Percentiles rank a stretch among this genome's conserved stretches.
Evolutionary conservation across 345 rosid species (phyloP).

Genomic region (Euphorbia lathyris): DNA sequence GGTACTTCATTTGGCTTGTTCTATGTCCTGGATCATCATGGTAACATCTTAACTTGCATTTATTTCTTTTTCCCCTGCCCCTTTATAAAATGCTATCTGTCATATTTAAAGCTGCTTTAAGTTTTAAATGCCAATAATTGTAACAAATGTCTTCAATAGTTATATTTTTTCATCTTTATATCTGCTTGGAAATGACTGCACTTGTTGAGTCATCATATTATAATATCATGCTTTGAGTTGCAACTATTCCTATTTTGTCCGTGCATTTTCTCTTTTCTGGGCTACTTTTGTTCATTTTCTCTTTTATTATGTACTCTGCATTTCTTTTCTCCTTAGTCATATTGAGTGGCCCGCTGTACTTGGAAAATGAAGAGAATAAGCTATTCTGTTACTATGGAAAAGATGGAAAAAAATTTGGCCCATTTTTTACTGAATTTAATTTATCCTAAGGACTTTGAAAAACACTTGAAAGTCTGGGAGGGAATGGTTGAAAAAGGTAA

Average conservation of each 20-base stretch:
- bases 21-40: conserved; percentile 94
- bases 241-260: not conserved
- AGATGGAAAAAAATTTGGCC: not conserved
- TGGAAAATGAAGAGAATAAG: not conserved
- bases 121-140: not conserved
- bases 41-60: conserved; percentile 38
- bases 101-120: not conserved
- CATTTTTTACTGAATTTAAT: not conserved
- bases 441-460: not conserved
- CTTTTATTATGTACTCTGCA: not conserved
- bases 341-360: not conserved
- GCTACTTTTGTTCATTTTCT: not conserved
- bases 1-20: conserved; percentile 97
- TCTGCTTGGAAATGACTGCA: not conserved
- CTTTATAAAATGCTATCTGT: not conserved
- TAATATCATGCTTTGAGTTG: not conserved
- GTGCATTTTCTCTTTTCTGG: not conserved
- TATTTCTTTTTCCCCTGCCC: conserved; percentile 1
- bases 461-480: not conserved
- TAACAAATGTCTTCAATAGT: not conserved
- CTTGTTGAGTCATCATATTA: not conserved
- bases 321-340: not conserved
- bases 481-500: not conserved
- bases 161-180: not conserved
- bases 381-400: too few relatives aligned